Conservation (phyloP, 345 rosid genomes). For the Odontarrhena argentea region DNA sequence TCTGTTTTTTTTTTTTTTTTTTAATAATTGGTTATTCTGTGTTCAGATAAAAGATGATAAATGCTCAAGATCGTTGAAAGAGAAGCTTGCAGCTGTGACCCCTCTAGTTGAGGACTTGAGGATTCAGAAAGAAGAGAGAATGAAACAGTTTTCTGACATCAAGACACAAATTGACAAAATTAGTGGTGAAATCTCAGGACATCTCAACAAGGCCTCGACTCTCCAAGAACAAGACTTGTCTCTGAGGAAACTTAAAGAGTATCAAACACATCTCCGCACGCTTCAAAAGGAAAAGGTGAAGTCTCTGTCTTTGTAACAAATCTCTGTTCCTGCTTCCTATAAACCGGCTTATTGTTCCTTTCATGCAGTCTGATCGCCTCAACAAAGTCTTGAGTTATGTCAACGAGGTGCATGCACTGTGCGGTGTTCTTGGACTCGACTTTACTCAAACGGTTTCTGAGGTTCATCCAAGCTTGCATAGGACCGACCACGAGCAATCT, state of each 20-base stretch:
- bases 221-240: constrained; percentile 87
- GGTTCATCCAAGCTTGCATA: constrained; percentile 90
- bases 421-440: constrained; percentile 86
- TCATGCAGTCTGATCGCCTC: constrained; percentile 87
- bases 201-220: constrained; percentile 47
- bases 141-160: constrained; percentile 73
- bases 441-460: constrained; percentile 77
- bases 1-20: background rate
- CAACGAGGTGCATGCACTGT: constrained; percentile 81
- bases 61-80: constrained; percentile 63
- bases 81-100: constrained; percentile 71
- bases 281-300: constrained; percentile 93
- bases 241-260: constrained; percentile 75
- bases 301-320: background rate
- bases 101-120: constrained; percentile 82
- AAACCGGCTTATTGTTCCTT: constrained; percentile 15
- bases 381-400: constrained; percentile 72
- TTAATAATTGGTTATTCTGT: background rate
- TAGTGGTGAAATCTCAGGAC: constrained; percentile 75
- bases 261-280: constrained; percentile 69
- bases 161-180: constrained; percentile 82
- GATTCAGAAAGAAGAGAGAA: constrained; percentile 74
- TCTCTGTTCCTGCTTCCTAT: background rate
- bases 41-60: constrained; percentile 61
- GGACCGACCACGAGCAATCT: constrained; percentile 64